phyloP scores from a whole-genome alignment of 345 rosid genomes.

The Pistacia integerrima region DNA sequence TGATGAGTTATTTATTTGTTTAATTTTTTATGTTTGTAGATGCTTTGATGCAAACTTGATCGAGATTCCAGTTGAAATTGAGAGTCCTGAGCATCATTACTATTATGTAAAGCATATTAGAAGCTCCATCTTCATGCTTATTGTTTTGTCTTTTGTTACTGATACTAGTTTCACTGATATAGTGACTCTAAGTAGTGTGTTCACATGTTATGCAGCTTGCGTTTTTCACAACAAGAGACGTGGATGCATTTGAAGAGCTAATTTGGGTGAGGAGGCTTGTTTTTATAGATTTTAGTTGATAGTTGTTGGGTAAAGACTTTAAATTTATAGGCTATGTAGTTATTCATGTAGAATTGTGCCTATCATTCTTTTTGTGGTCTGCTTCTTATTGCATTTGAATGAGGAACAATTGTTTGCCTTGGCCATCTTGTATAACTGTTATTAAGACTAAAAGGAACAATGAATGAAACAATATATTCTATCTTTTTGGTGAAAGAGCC shows the following conservation, averaged over 20 bases:
- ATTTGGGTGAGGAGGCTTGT: constrained; percentile 69
- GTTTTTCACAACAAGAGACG: constrained; percentile 76
- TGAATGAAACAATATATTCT: not conserved
- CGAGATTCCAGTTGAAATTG: constrained; percentile 86
- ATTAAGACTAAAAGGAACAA: not conserved
- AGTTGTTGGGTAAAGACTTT: not conserved
- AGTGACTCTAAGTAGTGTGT: constrained; percentile 16
- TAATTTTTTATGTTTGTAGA: constrained; percentile 35
- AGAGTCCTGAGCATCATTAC: constrained; percentile 73
- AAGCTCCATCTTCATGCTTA: not conserved
- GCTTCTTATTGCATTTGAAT: not conserved
- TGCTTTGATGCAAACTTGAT: constrained; percentile 82
- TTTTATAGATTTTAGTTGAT: constrained; percentile 6
- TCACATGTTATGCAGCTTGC: constrained; percentile 54
- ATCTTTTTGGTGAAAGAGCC: not conserved
- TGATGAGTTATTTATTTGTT: not conserved
- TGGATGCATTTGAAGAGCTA: constrained; percentile 72
- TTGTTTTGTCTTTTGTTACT: not conserved
- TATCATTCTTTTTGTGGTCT: not conserved
- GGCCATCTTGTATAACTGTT: not conserved
- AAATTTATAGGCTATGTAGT: not conserved
- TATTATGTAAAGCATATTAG: constrained; percentile 59
- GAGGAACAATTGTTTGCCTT: not conserved
- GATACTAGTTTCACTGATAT: not conserved
- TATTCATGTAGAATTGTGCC: not conserved